Percentiles rank a stretch among this genome's conserved stretches.
phyloP scores from a whole-genome alignment of 768 basidiomycete genomes.

The Pholiota molesta region DNA sequence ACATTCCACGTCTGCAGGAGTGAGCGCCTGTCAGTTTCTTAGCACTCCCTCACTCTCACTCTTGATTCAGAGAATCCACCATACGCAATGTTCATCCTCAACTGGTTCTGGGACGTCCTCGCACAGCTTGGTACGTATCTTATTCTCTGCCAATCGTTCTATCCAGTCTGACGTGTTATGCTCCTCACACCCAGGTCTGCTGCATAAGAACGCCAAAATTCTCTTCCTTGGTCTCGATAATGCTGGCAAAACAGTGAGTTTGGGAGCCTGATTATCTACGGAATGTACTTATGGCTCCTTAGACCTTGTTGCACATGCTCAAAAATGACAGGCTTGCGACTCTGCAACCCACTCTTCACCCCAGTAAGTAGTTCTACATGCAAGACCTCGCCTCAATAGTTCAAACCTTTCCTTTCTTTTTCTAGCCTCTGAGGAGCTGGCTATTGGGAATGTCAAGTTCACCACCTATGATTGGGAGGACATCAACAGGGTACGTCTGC shows the following conservation, averaged over 20 bases:
- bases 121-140: constrained; percentile 79
- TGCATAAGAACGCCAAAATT: constrained; percentile 99
- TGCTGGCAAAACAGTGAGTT: constrained; percentile 94
- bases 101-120: constrained; percentile 98
- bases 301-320: constrained; percentile 98
- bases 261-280: neutral
- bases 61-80: constrained; percentile 17
- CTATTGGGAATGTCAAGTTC: constrained; percentile 99
- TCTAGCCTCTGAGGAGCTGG: constrained; percentile 95
- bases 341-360: constrained; percentile 96
- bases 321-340: constrained; percentile 99
- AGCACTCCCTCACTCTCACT: constrained; percentile 8
- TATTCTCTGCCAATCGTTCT: neutral
- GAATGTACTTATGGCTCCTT: constrained; percentile 6
- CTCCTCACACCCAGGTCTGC: constrained; percentile 56
- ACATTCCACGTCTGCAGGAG: constrained; percentile 13
- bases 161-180: constrained; percentile 15
- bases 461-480: constrained; percentile 98
- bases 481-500: constrained; percentile 82
- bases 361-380: constrained; percentile 62
- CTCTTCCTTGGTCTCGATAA: constrained; percentile 99
- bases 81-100: constrained; percentile 74
- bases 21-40: constrained; percentile 14
- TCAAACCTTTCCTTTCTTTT: constrained; percentile 5
- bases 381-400: constrained; percentile 7